Evolutionary conservation across 371 early-diverging fungal species (phyloP), one percentile per base, ranked within the genome.

Genomic region (Mortierella sp.): DNA sequence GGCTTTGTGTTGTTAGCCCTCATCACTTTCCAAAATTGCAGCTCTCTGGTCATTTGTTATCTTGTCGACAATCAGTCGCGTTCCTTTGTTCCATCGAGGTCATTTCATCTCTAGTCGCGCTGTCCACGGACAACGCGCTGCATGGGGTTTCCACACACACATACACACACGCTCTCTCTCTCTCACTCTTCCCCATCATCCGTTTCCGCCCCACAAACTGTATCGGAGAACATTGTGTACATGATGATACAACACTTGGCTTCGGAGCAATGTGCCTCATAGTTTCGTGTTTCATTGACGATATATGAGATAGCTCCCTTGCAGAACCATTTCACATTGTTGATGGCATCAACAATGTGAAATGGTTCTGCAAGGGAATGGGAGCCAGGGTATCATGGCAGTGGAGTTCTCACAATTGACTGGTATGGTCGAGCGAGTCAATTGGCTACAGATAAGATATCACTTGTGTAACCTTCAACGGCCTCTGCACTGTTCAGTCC

Each of bases 381-480:
- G 34, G n/a, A n/a, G n/a, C n/a, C n/a, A n/a, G n/a, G n/a, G n/a
- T n/a, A n/a, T n/a, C n/a, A n/a, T n/a, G n/a, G n/a, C n/a, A n/a
- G n/a, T n/a, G n/a, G n/a, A n/a, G n/a, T n/a, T n/a, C n/a, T n/a
- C n/a, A n/a, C n/a, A n/a, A n/a, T n/a, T n/a, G n/a, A n/a, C n/a
- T n/a, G n/a, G n/a, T n/a, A n/a, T n/a, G n/a, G n/a, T n/a, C n/a
- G n/a, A 3, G 41, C 17, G 41, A 41, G 12, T 41, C 41, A 4
- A 57, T 57, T 57, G 57, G 57, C 22, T 34, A 19, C n/a, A 57
- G 57, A 57, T 57, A 47, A 57, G 57, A 57, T 47, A 21, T 10
- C 21, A 2, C 47, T 41, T 57, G 57, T 57, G 57, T 57, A 57
- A 57, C 57, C 45, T 5, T 6, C 41, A 41, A 41, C 41, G 41